Evolutionary conservation across 176 grass and related monocot genomes (phyloP).

Genomic region (Cenchrus fungigraminus): DNA sequence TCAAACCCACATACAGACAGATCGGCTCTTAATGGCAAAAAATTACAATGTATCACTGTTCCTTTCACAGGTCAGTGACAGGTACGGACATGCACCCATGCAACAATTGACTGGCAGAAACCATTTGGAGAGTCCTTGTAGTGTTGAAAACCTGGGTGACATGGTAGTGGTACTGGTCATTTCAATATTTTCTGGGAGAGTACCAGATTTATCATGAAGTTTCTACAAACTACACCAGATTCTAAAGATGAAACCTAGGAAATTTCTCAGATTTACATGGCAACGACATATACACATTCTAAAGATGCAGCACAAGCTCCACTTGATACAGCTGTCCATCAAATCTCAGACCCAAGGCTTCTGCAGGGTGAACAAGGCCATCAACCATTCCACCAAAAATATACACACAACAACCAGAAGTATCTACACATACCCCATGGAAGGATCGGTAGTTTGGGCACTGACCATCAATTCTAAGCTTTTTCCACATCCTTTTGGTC

Average conservation of each 20-base stretch:
- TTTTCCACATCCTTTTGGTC: constrained; percentile 74
- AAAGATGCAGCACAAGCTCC: constrained; percentile 69
- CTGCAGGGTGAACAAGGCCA: constrained; percentile 50
- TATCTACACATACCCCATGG: constrained; percentile 80
- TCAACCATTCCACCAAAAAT: constrained; percentile 94
- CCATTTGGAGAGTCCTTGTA: constrained; percentile 34
- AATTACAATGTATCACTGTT: constrained; percentile 26
- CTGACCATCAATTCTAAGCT: constrained; percentile 68
- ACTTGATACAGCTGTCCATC: constrained; percentile 80
- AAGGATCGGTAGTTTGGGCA: constrained; percentile 76
- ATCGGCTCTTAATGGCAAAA: constrained; percentile 27
- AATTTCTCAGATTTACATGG: constrained; percentile 2
- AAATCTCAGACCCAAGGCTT: constrained; percentile 68
- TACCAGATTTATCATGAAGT: constrained; percentile 30
- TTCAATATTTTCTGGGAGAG: constrained; percentile 7
- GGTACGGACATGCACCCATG: constrained; percentile 30
- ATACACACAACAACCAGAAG: constrained; percentile 69
- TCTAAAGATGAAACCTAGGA: constrained; percentile 38
- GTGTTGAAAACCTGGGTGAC: constrained; percentile 24
- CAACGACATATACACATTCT: constrained; percentile 43
- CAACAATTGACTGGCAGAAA: constrained; percentile 20
- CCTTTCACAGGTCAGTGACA: constrained; percentile 43
- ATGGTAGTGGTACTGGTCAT: constrained; percentile 18
- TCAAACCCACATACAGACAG: constrained; percentile 31
- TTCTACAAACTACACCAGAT: constrained; percentile 40